Conservation (phyloP, 208 protist genomes). For the Entamoeba dispar region DNA sequence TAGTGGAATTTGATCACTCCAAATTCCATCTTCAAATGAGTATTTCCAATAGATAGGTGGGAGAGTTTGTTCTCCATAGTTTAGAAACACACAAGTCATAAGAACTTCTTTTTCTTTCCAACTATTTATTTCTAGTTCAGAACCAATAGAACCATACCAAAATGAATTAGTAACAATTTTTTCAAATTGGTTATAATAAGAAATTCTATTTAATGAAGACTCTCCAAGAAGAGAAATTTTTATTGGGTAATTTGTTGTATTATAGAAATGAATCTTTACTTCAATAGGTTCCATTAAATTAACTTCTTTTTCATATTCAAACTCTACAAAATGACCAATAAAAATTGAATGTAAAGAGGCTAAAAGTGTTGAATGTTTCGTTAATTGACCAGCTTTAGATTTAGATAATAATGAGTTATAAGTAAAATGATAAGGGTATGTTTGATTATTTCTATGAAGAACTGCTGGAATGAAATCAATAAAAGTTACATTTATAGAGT, state of each 20-base stretch:
- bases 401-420: background rate
- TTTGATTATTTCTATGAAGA: background rate
- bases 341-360: background rate
- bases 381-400: background rate
- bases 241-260: background rate
- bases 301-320: background rate
- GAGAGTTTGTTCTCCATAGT: background rate
- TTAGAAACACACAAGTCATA: background rate
- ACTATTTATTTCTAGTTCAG: background rate
- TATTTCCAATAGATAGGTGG: background rate
- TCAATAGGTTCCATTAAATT: background rate
- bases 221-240: background rate
- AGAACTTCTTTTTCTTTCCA: background rate
- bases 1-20: background rate
- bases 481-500: background rate
- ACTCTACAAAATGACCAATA: background rate
- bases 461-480: background rate
- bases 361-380: background rate
- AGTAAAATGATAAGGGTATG: background rate
- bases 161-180: background rate
- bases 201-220: background rate
- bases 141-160: background rate
- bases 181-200: background rate
- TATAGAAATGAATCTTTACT: background rate
- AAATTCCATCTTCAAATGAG: background rate